Conservation (phyloP, 331 rosid species). For the Quercus phellos region DNA sequence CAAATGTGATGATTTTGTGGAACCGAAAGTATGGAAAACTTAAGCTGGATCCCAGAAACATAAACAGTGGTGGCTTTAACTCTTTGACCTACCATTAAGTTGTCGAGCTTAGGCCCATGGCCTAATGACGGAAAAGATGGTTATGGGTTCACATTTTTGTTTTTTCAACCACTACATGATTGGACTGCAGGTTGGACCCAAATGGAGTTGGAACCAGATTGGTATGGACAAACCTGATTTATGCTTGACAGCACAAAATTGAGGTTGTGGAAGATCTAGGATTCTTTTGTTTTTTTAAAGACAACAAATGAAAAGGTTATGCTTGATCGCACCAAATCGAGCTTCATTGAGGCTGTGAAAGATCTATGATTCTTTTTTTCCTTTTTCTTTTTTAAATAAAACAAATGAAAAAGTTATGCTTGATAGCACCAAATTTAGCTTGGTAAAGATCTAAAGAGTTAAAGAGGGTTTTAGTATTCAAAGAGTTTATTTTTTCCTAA, state of each 20-base stretch:
- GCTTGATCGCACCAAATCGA: no score
- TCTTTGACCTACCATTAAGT: background rate
- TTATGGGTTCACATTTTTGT: background rate
- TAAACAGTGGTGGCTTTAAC: background rate
- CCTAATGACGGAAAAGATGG: background rate
- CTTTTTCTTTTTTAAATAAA: no score
- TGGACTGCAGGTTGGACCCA: background rate
- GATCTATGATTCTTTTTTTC: no score
- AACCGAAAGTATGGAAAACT: background rate
- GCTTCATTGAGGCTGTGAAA: no score
- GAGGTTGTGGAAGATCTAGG: background rate
- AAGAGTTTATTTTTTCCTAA: no score
- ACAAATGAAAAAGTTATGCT: no score
- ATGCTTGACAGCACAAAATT: background rate
- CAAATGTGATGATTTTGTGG: background rate
- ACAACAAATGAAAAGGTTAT: no score
- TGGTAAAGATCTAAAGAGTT: no score
- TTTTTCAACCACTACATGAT: background rate
- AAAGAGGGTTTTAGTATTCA: no score
- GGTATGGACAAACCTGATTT: background rate
- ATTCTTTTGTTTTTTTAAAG: no score
- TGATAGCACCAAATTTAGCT: no score
- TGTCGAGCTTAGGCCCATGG: background rate
- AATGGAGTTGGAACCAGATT: no score
- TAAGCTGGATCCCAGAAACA: background rate